phyloP scores from a whole-genome alignment of 2,329 filamentous ascomycete genomes.

The Colletotrichum siamense region DNA sequence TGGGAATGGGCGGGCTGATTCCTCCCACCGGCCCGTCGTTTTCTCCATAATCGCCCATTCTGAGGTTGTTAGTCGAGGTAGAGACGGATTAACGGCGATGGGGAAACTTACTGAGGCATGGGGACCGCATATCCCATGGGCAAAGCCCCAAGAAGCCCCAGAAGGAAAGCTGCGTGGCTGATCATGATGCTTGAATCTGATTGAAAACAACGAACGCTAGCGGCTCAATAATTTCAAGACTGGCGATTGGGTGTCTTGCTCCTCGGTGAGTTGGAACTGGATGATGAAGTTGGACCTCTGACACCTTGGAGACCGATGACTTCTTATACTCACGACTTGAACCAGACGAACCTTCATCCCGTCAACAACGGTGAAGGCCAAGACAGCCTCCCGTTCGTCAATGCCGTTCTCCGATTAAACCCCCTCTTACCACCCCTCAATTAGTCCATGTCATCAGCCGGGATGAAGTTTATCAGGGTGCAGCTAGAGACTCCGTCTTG shows the following conservation, averaged over 20 bases:
- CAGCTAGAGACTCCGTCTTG: neutral
- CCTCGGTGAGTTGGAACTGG: neutral
- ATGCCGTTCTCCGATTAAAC: neutral
- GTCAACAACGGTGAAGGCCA: neutral
- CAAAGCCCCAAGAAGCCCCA: conserved; percentile 1
- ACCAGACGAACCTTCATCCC: neutral
- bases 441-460: neutral
- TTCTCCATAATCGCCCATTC: conserved; percentile 44
- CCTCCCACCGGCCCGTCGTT: conserved; percentile 48
- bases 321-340: neutral
- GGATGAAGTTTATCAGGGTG: neutral
- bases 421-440: neutral
- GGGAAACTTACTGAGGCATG: neutral
- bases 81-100: no score
- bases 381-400: neutral
- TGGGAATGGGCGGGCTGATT: conserved; percentile 41
- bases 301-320: neutral
- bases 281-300: neutral
- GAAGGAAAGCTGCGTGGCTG: neutral
- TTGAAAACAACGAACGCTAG: neutral
- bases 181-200: neutral
- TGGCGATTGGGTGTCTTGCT: neutral
- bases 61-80: conserved; percentile 16
- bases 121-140: neutral
- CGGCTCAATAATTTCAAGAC: neutral